Percentiles rank a stretch among this genome's conserved stretches.
These are phyloP conservation scores for Aschersonia sp. DNA, from an alignment of 2,329 filamentous ascomycete species.

Conservation along the genomic window DNA sequence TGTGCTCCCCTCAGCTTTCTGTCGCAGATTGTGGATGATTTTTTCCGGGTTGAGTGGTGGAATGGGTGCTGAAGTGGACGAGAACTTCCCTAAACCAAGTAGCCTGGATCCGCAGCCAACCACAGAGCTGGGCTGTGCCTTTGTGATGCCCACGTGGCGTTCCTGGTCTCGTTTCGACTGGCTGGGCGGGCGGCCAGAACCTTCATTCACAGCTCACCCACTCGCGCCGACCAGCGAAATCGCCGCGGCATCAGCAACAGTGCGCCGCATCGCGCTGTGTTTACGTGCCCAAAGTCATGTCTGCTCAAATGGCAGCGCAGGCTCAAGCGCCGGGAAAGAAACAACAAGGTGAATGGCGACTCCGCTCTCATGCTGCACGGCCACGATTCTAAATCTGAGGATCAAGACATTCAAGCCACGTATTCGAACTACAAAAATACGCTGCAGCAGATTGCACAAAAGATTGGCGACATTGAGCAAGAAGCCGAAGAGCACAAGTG, in stretches of 20 bases:
- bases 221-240: too few relatives aligned
- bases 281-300: conserved; percentile 5
- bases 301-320: conserved; percentile 1
- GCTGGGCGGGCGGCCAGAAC: too few relatives aligned
- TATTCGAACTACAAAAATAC: conserved; percentile 66
- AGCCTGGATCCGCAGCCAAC: neutral
- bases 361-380: neutral
- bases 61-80: too few relatives aligned
- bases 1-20: neutral
- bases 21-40: neutral
- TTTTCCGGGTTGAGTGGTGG: too few relatives aligned
- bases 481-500: conserved; percentile 97
- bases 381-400: neutral
- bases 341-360: conserved; percentile 48
- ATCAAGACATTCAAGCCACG: conserved; percentile 59
- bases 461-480: conserved; percentile 95
- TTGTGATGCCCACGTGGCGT: neutral
- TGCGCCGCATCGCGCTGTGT: too few relatives aligned
- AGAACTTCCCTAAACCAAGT: neutral
- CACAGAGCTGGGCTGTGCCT: neutral
- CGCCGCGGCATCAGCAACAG: too few relatives aligned
- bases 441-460: conserved; percentile 84
- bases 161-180: too few relatives aligned
- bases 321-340: conserved; percentile 44
- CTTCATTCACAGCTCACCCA: too few relatives aligned